These are phyloP conservation scores for Galerina marginata DNA, from an alignment of 768 basidiomycete genomes.

Conservation along the genomic window DNA sequence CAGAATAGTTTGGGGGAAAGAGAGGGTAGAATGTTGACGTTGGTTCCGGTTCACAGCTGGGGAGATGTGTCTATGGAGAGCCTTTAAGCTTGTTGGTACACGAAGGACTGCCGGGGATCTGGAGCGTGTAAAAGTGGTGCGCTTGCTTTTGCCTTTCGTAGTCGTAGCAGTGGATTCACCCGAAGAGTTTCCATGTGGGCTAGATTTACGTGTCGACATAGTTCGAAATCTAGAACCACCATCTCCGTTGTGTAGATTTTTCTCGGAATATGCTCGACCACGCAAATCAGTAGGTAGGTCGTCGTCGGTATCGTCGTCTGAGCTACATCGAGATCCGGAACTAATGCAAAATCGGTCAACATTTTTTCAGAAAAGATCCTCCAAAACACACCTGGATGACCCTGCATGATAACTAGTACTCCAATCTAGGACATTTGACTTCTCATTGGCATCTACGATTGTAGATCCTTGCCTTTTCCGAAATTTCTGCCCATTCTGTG, in stretches of 20 bases:
- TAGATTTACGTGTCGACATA: constrained; percentile 33
- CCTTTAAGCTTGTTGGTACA: constrained; percentile 37
- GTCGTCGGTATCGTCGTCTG: constrained; percentile 64
- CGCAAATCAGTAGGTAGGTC: constrained; percentile 36
- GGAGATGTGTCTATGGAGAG: constrained; percentile 42
- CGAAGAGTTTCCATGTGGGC: constrained; percentile 42
- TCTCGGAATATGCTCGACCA: constrained; percentile 43
- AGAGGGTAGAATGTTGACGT: constrained; percentile 42
- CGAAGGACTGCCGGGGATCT: constrained; percentile 62
- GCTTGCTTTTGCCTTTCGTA: constrained; percentile 34
- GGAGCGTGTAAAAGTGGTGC: constrained; percentile 70
- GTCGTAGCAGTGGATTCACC: constrained; percentile 46
- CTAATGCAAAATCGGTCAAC: constrained; percentile 29
- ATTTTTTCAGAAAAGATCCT: constrained; percentile 45
- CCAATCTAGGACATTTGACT: constrained; percentile 58
- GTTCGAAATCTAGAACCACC: constrained; percentile 28
- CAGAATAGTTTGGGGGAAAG: constrained; percentile 40
- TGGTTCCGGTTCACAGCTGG: constrained; percentile 48
- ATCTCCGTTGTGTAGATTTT: constrained; percentile 25
- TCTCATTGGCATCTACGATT: constrained; percentile 26
- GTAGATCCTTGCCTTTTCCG: constrained; percentile 42
- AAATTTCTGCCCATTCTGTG: constrained; percentile 37
- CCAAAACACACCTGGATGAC: constrained; percentile 48
- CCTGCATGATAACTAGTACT: constrained; percentile 90
- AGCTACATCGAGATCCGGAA: constrained; percentile 55